Evolutionary conservation across 2,329 filamentous ascomycete species (phyloP), one percentile per base, ranked within the genome.

Genomic region (Colletotrichum camelliae): DNA sequence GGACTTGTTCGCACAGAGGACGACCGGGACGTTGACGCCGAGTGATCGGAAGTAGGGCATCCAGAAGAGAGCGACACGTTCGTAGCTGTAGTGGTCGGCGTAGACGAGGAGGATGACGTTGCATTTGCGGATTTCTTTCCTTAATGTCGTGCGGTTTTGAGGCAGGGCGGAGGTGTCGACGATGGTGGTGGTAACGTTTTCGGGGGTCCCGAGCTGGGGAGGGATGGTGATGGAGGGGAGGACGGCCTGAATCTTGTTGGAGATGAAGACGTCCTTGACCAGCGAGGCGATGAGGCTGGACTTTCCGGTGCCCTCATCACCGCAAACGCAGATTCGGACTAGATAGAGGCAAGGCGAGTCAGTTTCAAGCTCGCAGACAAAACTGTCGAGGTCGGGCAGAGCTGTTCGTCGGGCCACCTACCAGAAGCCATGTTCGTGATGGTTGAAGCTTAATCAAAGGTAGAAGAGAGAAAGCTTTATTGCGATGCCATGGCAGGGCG

Each of bases 81-180:
- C 97, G 87, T 98, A 99, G 89, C 96, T 98, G 88, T 99, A 99
- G 86, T 98, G 96, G 84, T 99, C 97, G 79, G 96, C 96, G 85
- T 99, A 99, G 70, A 99, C 96, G 58, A 99, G 92, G 21, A 98
- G 90, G 78, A 99, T 98, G 79, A 98, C 96, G 83, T 98, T 99
- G 81, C 94, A 97, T 85, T 98, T 98, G 78, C 97, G 93, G 77
- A 99, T 96, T 86, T 98, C 97, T 83, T 97, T 97, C 77, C 96
- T 94, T 75, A 99, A 89, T 21, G 93, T 96, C 75, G 94, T 95
- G 79, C 97, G 93, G 83, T 99, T 96, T 84, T 98, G 96, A 1
- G 97, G 97, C 12, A 98, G 91, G 48, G 97, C 96, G 39, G 96
- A 98, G 37, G 97, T 99, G 85, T 99, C 97, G 87, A 99, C 95